phyloP scores from a whole-genome alignment of 129 eudicot species.

The Artemisia argyi region DNA sequence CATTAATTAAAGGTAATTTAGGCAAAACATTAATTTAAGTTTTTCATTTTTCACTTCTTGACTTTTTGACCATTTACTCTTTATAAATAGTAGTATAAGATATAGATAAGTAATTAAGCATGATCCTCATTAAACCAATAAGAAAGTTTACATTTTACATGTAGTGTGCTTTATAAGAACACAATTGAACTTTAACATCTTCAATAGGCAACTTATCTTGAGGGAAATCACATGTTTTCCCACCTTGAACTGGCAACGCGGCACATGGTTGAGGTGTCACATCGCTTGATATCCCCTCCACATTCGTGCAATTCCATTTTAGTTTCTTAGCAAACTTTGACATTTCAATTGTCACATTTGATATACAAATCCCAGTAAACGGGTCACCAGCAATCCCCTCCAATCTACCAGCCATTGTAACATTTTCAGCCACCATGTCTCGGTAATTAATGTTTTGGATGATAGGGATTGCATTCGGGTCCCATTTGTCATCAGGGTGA shows the following conservation, averaged over 20 bases:
- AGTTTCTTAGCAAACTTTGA: constrained; percentile 59
- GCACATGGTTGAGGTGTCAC: constrained; percentile 78
- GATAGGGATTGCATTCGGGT: constrained; percentile 67
- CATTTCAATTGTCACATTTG: constrained; percentile 74
- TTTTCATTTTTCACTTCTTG: too few species aligned
- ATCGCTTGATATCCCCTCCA: constrained; percentile 70
- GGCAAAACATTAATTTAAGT: too few species aligned
- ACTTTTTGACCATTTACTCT: too few species aligned
- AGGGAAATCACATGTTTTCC: constrained; percentile 58
- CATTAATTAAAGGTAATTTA: too few species aligned
- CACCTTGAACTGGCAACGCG: constrained; percentile 47
- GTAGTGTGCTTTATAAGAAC: constrained; percentile 52
- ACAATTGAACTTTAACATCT: constrained; percentile 47
- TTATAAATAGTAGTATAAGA: too few species aligned
- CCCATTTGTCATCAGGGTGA: constrained; percentile 69
- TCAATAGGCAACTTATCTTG: constrained; percentile 62
- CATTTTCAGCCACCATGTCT: constrained; percentile 79
- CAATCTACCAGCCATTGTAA: constrained; percentile 74
- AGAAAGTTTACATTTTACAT: constrained; percentile 26
- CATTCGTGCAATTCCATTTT: constrained; percentile 73
- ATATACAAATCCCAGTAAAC: constrained; percentile 81
- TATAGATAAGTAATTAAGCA: too few species aligned
- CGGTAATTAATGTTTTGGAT: constrained; percentile 66
- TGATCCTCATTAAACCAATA: constrained; percentile 13
- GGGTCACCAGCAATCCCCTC: constrained; percentile 82